Base-by-base conservation (phyloP, 2,329 filamentous ascomycete genomes). In the Aureobasidium lini region DNA sequence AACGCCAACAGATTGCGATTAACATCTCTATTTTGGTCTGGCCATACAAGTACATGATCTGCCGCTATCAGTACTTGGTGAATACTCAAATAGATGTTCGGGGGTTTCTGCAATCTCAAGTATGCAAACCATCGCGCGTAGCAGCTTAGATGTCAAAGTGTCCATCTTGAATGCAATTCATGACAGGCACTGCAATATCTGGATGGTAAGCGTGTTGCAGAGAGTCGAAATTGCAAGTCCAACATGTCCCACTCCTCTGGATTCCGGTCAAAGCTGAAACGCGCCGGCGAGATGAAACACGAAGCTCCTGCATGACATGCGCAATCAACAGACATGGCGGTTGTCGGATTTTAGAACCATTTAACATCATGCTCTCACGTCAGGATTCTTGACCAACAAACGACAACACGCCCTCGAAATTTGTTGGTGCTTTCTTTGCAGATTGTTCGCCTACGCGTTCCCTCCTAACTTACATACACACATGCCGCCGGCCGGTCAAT, bases 271-370 rank as follows among this genome's bases (percentile, higher is more conserved):
- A 53, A 53, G 36, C 50, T 53, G 50, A 53, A 53, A 53, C 50
- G n/a, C 50, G 50, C 50, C 50, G n/a, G 23, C 29, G 29, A 53
- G 23, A 34, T 53, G 50, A 53, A 53, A 53, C 50, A 43, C 50
- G 50, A 43, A 53, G 37, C 36, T 42, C 50, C 50, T 52, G 48
- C 48, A 52, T 52, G 48, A 53, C 39, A 43, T 43, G 50, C n/a
- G 37, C 29, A 42, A 42, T 42, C 39, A 42, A 15, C 39, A 42
- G 39, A 23, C 28, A 32, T 43, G 37, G 50, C 50, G 50, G 50
- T 37, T 53, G 50, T 53, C 50, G 50, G 4, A 40, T 29, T 36
- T 40, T 34, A 18, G 28, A n/a, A 43, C 39, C 36, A 53, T 53
- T 34, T 53, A 53, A 13, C 48, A 52, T n/a, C 34, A 36, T 8